Evolutionary conservation across 2,329 filamentous ascomycete genomes (phyloP).

Genomic region (Aspergillaceae sp.): DNA sequence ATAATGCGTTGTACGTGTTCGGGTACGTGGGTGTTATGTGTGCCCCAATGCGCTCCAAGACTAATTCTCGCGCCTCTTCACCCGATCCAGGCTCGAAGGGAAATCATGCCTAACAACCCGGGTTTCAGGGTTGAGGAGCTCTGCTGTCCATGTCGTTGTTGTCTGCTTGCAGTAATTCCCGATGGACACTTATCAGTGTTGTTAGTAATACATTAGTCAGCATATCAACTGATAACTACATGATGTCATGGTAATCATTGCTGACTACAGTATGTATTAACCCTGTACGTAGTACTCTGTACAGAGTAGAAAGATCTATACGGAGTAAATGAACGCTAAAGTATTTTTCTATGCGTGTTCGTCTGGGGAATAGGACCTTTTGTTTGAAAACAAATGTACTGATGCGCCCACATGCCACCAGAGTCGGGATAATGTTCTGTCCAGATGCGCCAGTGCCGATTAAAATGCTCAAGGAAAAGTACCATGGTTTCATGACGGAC

Average conservation of each 20-base stretch:
- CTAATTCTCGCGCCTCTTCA: slow-evolving; percentile 10
- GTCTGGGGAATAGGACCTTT: not conserved
- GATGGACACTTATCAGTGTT: slow-evolving; percentile 3
- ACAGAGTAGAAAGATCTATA: not conserved
- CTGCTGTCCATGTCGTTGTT: slow-evolving; percentile 8
- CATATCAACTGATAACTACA: slow-evolving; percentile 1
- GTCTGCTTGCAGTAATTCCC: not conserved
- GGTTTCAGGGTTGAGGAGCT: not conserved
- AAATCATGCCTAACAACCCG: slow-evolving; percentile 11
- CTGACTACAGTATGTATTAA: not conserved
- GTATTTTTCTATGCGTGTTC: not conserved
- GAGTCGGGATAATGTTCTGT: not conserved
- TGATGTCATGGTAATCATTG: not conserved
- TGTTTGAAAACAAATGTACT: not conserved
- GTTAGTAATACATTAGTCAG: slow-evolving; percentile 9
- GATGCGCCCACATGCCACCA: not conserved
- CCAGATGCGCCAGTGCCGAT: not conserved
- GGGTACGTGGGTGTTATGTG: no score
- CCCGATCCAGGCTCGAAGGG: slow-evolving; percentile 3
- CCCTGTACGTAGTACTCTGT: no score
- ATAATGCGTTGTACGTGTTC: slow-evolving; percentile 40
- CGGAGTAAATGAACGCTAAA: not conserved
- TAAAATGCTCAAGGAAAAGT: not conserved
- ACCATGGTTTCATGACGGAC: no score
- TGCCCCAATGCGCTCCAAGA: slow-evolving; percentile 4